Base-by-base conservation (phyloP, 2,329 filamentous ascomycete genomes). In the Arthrobotrys sinensis region DNA sequence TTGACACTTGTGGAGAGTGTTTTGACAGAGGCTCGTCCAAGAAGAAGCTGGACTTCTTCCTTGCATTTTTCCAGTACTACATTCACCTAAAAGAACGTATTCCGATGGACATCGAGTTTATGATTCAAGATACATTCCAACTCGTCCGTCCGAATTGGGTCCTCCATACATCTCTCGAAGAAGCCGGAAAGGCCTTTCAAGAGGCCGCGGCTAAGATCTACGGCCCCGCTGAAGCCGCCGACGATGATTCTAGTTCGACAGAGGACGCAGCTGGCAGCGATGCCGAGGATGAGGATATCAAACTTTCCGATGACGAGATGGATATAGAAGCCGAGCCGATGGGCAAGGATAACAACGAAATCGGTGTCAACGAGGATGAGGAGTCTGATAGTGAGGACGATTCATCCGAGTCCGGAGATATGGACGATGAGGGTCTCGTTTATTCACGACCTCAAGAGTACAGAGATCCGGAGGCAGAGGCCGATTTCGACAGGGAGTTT, bases 41-140 rank as follows among this genome's bases (percentile, higher is more conserved):
- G 84, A 98, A 98, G 87, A 99, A 98, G 85, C 88, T 99, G 8
- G 96, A 99, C 83, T 98, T 97, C 84, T 99, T 98, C 85, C 87
- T 99, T 78, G 95, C 92, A 0, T 98, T 98, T 85, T 93, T 99
- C 82, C 94, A 97, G 87, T 98, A 97, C 84, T 99, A 99, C 85
- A 91, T 98, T 81, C 91, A 92, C 82, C 94, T 93, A 19, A 99
- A 99, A 85, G 90, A 95, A 19, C 88, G 92, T 0, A 85, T 97
- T 45, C 96, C 96, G 0, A 96, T 99, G 93, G 96, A 99, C 80
- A 93, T 98, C 55, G 96, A 99, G 75, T 99, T 99, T 83, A 91
- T 97, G 53, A 89, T 99, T 5, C 94, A 97, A 83, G 96, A 99
- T 83, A 94, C 93, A 0, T 98, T 92, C 85, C 90, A 91, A 28